These are phyloP conservation scores for Metarhizium humberi DNA, from an alignment of 2,329 filamentous ascomycete species.

Conservation along the genomic window DNA sequence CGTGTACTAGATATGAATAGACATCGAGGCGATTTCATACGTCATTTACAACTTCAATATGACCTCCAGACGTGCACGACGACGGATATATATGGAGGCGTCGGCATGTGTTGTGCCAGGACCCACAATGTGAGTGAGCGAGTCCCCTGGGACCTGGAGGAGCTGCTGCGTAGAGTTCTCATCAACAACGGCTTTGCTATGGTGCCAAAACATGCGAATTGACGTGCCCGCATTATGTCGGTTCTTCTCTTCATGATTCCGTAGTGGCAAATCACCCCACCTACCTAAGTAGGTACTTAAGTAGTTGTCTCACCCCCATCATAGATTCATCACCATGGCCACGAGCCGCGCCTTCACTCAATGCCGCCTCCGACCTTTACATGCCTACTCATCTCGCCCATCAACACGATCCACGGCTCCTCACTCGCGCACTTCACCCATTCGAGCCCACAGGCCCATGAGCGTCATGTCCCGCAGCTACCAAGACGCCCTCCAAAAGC, in stretches of 20 bases:
- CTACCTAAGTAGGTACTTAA: too few species aligned
- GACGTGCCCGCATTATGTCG: neutral
- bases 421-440: neutral
- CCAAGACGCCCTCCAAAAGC: slow-evolving; percentile 60
- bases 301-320: neutral
- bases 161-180: neutral
- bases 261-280: neutral
- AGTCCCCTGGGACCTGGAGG: too few species aligned
- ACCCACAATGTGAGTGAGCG: neutral
- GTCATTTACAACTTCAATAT: neutral
- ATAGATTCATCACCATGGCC: neutral
- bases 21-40: slow-evolving; percentile 10
- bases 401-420: neutral
- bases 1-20: slow-evolving; percentile 29
- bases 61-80: neutral
- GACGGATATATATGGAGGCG: neutral
- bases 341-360: neutral
- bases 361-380: neutral
- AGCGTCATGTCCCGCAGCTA: slow-evolving; percentile 29
- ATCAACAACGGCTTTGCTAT: neutral
- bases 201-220: neutral
- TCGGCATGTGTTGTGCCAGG: neutral
- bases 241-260: neutral
- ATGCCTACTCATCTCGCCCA: neutral
- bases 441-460: slow-evolving; percentile 5